Evolutionary conservation across 176 grass and related monocot genomes (phyloP).

Genomic region (Zizania latifolia): DNA sequence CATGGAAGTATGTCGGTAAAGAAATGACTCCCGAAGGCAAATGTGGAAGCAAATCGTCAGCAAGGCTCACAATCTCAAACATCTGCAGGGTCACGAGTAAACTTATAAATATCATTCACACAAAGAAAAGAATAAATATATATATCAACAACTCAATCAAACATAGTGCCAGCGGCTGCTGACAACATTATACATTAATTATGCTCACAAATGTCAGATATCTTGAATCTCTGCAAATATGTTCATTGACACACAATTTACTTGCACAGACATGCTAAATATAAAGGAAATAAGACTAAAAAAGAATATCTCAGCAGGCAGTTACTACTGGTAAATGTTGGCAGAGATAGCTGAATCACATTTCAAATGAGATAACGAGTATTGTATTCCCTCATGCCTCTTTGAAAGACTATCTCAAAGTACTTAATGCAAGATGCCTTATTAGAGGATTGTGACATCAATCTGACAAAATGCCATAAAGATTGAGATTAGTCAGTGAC

Average conservation of each 20-base stretch:
- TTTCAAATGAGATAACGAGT: not conserved
- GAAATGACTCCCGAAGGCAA: conserved; percentile 73
- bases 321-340: not conserved
- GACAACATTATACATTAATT: not conserved
- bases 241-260: not conserved
- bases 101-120: not conserved
- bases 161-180: not conserved
- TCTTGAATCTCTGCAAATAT: not conserved
- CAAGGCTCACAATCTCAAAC: conserved; percentile 82
- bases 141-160: not conserved
- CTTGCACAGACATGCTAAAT: too few relatives aligned
- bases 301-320: not conserved
- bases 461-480: too few relatives aligned
- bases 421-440: not conserved
- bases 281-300: not conserved
- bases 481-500: too few relatives aligned
- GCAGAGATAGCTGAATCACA: not conserved
- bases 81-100: conserved; percentile 52
- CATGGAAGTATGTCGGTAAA: conserved; percentile 45
- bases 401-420: not conserved
- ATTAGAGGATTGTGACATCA: not conserved
- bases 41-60: conserved; percentile 72
- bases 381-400: not conserved
- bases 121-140: conserved; percentile 9
- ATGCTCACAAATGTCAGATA: not conserved